Conservation (phyloP, 2,329 filamentous ascomycete species). For the Allantophomopsis lycopodina region DNA sequence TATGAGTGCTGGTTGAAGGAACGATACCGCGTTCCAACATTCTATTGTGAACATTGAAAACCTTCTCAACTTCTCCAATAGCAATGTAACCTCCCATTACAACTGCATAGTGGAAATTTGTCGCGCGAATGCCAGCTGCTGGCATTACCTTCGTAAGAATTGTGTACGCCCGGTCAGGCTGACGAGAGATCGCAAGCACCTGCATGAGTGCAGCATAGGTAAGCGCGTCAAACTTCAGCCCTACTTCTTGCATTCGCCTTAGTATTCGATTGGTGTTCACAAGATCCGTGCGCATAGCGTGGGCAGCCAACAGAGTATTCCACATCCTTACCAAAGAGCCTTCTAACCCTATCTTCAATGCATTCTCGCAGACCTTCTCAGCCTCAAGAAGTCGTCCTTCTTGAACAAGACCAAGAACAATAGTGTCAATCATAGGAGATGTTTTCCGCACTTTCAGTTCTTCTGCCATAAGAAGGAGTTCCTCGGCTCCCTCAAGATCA, state of each 20-base stretch:
- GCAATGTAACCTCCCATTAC: constrained; percentile 32
- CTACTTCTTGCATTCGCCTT: constrained; percentile 34
- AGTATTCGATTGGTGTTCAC: constrained; percentile 37
- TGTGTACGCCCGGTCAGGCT: constrained; percentile 38
- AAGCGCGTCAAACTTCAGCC: constrained; percentile 35
- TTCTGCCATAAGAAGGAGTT: constrained; percentile 50
- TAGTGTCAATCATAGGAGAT: constrained; percentile 42
- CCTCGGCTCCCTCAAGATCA: constrained; percentile 55
- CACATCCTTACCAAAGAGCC: constrained; percentile 51
- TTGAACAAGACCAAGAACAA: constrained; percentile 56
- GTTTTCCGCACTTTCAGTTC: constrained; percentile 33
- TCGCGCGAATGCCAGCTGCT: constrained; percentile 25
- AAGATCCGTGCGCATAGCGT: constrained; percentile 50
- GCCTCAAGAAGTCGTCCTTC: constrained; percentile 40
- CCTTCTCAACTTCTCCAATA: constrained; percentile 26
- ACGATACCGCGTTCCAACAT: constrained; percentile 25
- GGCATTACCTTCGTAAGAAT: constrained; percentile 36
- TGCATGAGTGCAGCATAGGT: constrained; percentile 51
- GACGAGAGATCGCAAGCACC: constrained; percentile 33
- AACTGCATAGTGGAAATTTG: constrained; percentile 36
- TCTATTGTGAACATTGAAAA: constrained; percentile 29
- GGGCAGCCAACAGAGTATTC: constrained; percentile 62
- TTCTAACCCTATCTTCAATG: constrained; percentile 33
- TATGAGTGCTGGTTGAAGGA: constrained; percentile 26
- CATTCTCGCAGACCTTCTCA: constrained; percentile 41